Base-by-base conservation (phyloP, 352 stramenopile genomes). In the Phytophthora ohioensis region DNA sequence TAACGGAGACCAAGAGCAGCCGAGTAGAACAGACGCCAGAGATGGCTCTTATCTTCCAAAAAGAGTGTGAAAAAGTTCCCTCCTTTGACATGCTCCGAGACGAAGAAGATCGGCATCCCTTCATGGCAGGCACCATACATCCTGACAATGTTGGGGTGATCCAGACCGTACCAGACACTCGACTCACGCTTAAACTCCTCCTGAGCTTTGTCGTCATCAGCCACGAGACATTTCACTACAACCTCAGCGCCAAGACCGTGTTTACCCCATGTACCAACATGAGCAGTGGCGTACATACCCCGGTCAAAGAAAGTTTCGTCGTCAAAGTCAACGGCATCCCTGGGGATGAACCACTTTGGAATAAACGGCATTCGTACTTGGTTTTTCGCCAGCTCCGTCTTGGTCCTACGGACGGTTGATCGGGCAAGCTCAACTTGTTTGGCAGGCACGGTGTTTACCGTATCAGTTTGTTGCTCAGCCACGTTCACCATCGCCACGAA, bases 1-100 rank as follows among this genome's bases (percentile, higher is more conserved):
- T 86, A 95, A 17, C 47, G 36, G 1, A 97, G 60, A 0, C 85
- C 90, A 4, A 75, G 43, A 3, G 67, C 69, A 4, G 63, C 63
- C 31, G 73, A 47, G 39, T 74, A 62, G 17, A 85, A 66, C 9
- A 68, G 62, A 11, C 57, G 62, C 67, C 67, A 79, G 5, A 80
- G 15, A 12, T 66, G 53, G 7, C 36, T 47, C 5, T 53, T 49
- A 21, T 69, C 47, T 6, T 69, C 12, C 31, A 52, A 34, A 43
- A 84, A 67, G 35, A 69, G 71, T 3, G 21, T 21, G 57, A 59
- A 62, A 12, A 83, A 64, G 55, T 78, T 68, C 8, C 69, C 66
- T 9, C 35, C 11, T 5, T 32, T 31, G 12, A 68, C 75, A 12
- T 68, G 55, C 45, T 82, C 71, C 30, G 66, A 76, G 11, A 79